These are phyloP conservation scores for Trypanosoma congolense DNA, from an alignment of 208 protist species.

Conservation along the genomic window DNA sequence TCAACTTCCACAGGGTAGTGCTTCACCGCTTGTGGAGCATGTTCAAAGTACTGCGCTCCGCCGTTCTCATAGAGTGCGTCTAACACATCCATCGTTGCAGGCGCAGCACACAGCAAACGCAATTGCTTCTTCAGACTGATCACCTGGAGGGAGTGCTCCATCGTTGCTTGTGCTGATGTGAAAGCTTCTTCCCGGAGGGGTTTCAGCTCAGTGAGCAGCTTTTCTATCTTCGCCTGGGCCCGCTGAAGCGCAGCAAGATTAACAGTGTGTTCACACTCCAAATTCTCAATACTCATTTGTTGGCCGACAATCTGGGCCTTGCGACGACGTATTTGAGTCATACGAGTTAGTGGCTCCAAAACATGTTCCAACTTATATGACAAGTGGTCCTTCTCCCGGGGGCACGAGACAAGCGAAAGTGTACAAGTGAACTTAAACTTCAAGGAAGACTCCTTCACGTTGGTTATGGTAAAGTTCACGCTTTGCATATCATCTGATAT, in stretches of 20 bases:
- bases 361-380: conserved; percentile 47
- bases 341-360: conserved; percentile 52
- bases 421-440: conserved; percentile 48
- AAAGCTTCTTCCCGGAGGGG: conserved; percentile 69
- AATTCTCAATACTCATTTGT: not conserved
- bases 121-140: conserved; percentile 55
- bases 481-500: conserved; percentile 24
- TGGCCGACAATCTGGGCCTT: not conserved
- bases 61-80: conserved; percentile 81
- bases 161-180: conserved; percentile 39
- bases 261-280: conserved; percentile 45
- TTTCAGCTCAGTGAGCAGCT: conserved; percentile 33
- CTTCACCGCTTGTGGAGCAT: conserved; percentile 51
- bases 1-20: conserved; percentile 70
- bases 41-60: conserved; percentile 81
- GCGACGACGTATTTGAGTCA: conserved; percentile 29
- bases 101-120: conserved; percentile 28
- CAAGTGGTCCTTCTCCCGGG: conserved; percentile 18
- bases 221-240: conserved; percentile 30
- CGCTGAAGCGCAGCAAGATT: conserved; percentile 23
- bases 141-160: conserved; percentile 53
- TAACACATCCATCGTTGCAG: conserved; percentile 58
- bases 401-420: conserved; percentile 48
- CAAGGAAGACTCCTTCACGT: conserved; percentile 49
- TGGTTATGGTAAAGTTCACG: conserved; percentile 54